Base-by-base conservation (phyloP, 305 asterid species). In the Withania somnifera region DNA sequence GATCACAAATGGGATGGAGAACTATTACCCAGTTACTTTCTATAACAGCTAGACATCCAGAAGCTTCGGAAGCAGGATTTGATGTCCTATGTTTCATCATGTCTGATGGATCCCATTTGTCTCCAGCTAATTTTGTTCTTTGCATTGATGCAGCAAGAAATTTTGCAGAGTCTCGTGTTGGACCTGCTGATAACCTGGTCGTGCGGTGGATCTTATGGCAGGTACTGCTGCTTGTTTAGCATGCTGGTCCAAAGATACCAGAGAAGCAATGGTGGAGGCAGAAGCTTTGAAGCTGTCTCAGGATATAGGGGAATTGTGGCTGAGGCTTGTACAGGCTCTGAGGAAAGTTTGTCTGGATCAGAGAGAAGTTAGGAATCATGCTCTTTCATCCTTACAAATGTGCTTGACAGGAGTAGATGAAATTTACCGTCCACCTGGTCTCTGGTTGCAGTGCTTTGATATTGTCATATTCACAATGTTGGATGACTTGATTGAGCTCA, bases 221-320 rank as follows among this genome's bases (percentile, higher is more conserved):
- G 90, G 90, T 75, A 91, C 97, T 7, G 87, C 88, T 58, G 75
- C 91, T n/a, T 95, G 95, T 89, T 86, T 95, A 89, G 88, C 91
- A 34, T 81, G 83, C 61, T 95, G 99, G 99, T 93, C 94, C 78
- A 90, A 87, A 69, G 97, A 95, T 80, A 91, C 97, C 9, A 86
- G 90, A 82, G 97, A 89, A 82, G 93, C 89, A 11, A 86, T 89
- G 90, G 83, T 89, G 0, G 98, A 92, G 85, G 85, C 91, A 19
- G 98, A 92, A 85, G 92, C 93, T 36, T 84, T 86, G 24, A 95
- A 89, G 84, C 69, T 91, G 83, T 89, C 91, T 64, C 97, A 92
- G 84, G 99, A 95, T 86, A 91, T 95, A 7, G 98, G 99, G 63
- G 98, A 95, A 86, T 92, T 95, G 98, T 94, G 99, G 99, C 88